Evolutionary conservation across 2,329 filamentous ascomycete genomes (phyloP).

Genomic region (Orbilia quercus): DNA sequence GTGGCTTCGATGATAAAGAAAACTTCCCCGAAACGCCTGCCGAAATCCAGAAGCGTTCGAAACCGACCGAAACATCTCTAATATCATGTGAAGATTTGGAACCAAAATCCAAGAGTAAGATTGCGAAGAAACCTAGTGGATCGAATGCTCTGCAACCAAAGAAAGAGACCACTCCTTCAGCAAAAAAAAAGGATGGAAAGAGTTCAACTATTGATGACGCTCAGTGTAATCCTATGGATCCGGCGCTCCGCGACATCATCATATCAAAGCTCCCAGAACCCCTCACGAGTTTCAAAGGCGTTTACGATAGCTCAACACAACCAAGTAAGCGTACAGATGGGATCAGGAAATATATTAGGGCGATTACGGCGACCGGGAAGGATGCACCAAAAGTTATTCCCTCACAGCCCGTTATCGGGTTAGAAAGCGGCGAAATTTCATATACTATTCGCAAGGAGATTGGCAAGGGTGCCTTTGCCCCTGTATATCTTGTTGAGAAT

Average conservation of each 20-base stretch:
- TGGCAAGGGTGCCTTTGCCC: constrained; percentile 92
- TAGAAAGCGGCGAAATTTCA: constrained; percentile 62
- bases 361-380: constrained; percentile 69
- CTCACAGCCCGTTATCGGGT: constrained; percentile 42
- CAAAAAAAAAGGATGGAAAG: constrained; percentile 66
- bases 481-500: constrained; percentile 90
- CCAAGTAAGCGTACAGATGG: constrained; percentile 76
- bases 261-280: constrained; percentile 78
- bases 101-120: constrained; percentile 24
- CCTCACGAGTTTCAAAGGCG: constrained; percentile 79
- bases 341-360: constrained; percentile 83
- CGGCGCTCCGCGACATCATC: constrained; percentile 78
- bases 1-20: constrained; percentile 64
- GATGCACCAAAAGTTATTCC: constrained; percentile 57
- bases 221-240: constrained; percentile 90
- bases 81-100: constrained; percentile 50
- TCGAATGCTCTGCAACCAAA: constrained; percentile 57
- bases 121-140: constrained; percentile 26
- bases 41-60: constrained; percentile 60
- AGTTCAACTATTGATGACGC: constrained; percentile 76
- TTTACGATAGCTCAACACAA: constrained; percentile 76
- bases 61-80: constrained; percentile 41
- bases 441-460: constrained; percentile 88
- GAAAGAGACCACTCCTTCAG: constrained; percentile 35
- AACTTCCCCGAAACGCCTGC: constrained; percentile 17